These are phyloP conservation scores for Cladosporium sp. DNA, from an alignment of 2,329 filamentous ascomycete species.

Conservation along the genomic window DNA sequence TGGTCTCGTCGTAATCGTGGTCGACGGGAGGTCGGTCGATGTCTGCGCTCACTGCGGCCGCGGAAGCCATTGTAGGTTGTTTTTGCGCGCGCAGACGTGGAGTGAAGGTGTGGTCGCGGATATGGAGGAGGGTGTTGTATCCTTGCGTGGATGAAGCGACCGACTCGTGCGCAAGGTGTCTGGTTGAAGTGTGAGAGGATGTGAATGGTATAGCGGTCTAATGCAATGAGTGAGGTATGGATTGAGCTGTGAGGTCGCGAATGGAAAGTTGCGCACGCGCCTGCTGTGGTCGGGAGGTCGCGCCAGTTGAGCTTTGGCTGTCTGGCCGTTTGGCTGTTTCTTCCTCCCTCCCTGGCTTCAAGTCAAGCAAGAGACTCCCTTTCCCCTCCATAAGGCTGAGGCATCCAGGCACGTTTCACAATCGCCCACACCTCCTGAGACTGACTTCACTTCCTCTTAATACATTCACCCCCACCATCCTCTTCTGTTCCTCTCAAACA, in stretches of 20 bases:
- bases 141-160: background rate
- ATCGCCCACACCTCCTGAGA: background rate
- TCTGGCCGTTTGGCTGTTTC: too few relatives aligned
- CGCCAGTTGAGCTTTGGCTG: too few relatives aligned
- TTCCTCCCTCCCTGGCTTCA: background rate
- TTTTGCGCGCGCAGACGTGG: background rate
- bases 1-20: constrained; percentile 30
- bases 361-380: too few relatives aligned
- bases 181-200: background rate
- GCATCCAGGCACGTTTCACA: constrained; percentile 5
- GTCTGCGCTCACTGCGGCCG: constrained; percentile 30
- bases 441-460: background rate
- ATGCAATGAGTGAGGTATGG: background rate
- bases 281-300: background rate
- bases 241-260: background rate
- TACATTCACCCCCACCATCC: background rate
- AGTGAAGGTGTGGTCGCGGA: background rate
- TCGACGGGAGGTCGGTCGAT: constrained; percentile 19
- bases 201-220: background rate
- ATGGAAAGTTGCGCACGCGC: background rate
- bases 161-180: too few relatives aligned
- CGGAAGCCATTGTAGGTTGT: constrained; percentile 34
- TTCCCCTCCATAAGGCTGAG: background rate
- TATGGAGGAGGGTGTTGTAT: background rate
- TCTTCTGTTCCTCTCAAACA: background rate